Conservation (phyloP, 169 alveolate genomes). For the Eimeria sp. region DNA sequence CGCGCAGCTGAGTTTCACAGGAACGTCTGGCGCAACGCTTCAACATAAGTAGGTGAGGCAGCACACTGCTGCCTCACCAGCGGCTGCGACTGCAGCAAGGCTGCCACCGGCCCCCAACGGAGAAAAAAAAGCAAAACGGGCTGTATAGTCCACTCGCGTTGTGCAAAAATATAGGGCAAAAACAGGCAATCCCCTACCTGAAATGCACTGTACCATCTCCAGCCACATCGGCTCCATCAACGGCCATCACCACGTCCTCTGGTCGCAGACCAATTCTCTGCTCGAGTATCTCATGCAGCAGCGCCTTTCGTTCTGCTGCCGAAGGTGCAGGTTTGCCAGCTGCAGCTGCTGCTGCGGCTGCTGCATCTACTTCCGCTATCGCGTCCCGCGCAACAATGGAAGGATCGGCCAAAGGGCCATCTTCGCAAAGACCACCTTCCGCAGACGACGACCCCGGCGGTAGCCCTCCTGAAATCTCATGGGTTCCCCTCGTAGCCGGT, state of each 20-base stretch:
- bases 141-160: background rate
- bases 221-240: conserved; percentile 90
- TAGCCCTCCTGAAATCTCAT: background rate
- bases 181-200: conserved; percentile 83
- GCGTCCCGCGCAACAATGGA: conserved; percentile 18
- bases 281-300: conserved; percentile 16
- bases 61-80: background rate
- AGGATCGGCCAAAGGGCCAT: conserved; percentile 37
- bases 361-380: conserved; percentile 32
- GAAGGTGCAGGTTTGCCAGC: conserved; percentile 42
- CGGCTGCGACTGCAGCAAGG: background rate
- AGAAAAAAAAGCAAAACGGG: background rate
- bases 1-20: background rate
- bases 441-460: background rate
- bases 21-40: background rate
- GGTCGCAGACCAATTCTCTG: conserved; percentile 67
- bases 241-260: conserved; percentile 88
- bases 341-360: conserved; percentile 27
- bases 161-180: background rate
- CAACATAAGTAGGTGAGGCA: background rate
- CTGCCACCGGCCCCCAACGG: background rate
- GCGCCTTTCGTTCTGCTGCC: conserved; percentile 38
- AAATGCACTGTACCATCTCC: conserved; percentile 92
- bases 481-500: background rate
- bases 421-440: background rate